phyloP scores from a whole-genome alignment of 169 alveolate genomes.

The Theileria parva region DNA sequence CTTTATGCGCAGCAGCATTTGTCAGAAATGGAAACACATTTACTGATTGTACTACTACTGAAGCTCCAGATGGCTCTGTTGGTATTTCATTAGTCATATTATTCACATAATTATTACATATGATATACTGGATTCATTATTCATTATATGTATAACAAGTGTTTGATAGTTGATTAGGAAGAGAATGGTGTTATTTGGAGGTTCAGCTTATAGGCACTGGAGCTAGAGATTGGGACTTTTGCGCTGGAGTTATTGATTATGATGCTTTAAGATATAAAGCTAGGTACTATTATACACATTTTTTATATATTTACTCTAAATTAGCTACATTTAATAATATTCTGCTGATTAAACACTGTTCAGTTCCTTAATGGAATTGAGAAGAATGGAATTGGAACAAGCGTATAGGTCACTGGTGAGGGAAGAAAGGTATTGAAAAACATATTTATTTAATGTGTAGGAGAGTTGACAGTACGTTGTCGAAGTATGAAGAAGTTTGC shows the following conservation, averaged over 20 bases:
- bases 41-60: conserved; percentile 87
- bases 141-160: background rate
- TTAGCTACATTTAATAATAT: too few species aligned
- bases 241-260: conserved; percentile 81
- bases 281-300: background rate
- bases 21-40: conserved; percentile 86
- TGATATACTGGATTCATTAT: too few species aligned
- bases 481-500: conserved; percentile 55
- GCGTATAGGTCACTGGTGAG: conserved; percentile 35
- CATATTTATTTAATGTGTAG: background rate
- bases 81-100: conserved; percentile 45
- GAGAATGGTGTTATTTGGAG: conserved; percentile 91
- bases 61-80: conserved; percentile 87
- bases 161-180: conserved; percentile 54
- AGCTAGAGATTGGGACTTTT: conserved; percentile 87
- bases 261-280: conserved; percentile 81
- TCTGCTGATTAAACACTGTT: background rate
- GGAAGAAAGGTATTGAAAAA: conserved; percentile 36
- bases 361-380: conserved; percentile 23
- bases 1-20: conserved; percentile 90
- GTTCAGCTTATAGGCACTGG: conserved; percentile 88
- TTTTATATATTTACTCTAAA: too few species aligned
- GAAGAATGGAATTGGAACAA: conserved; percentile 47
- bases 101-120: background rate
- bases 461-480: conserved; percentile 38